Evolutionary conservation across 169 alveolate species (phyloP), one percentile per base, ranked within the genome.

Genomic region (Cryptosporidium bovis): DNA sequence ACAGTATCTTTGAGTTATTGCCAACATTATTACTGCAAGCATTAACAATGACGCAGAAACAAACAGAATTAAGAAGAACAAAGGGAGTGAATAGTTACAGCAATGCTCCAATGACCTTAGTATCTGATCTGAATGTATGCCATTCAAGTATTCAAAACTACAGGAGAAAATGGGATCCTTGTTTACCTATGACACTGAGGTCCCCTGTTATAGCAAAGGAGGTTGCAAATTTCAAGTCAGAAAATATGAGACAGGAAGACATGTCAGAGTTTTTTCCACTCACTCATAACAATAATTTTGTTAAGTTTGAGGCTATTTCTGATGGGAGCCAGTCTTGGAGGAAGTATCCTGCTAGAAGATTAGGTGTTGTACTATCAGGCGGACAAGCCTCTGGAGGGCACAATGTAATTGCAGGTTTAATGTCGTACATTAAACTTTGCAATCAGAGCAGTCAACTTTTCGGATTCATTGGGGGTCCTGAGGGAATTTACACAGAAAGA

Each of bases 341-440:
- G 27, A 56, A 60, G 46, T 77, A 46, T 34, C 87, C 87, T 12
- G 77, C 87, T 16, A 77, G 87, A 69, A 66, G 90, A 44, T 40
- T 83, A 16, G 96, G 95, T 62, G 92, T 92, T 31, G 96, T 95
- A 0, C 87, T 95, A 1, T 90, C 95, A 56, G 97, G 97, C 48
- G 97, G 97, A 16, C 93, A 95, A 82, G 97, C 97, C 36, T 92
- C 96, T 1, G 97, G 97, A 51, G 97, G 97, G 5, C 97, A 95
- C 71, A 95, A 95, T 84, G 97, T 95, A 16, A 93, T 95, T 65
- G 89, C 93, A 5, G 97, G 97, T 29, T 51, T 95, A n/a, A 93
- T 82, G 83, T 96, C 93, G 33, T 93, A 92, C 82, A 90, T 93
- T 55, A 95, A 92, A 83, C 58, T 71, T 66, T 90, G 93, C 16